Evolutionary conservation across 768 basidiomycete species (phyloP).

Genomic region (Psilocybe cubensis): DNA sequence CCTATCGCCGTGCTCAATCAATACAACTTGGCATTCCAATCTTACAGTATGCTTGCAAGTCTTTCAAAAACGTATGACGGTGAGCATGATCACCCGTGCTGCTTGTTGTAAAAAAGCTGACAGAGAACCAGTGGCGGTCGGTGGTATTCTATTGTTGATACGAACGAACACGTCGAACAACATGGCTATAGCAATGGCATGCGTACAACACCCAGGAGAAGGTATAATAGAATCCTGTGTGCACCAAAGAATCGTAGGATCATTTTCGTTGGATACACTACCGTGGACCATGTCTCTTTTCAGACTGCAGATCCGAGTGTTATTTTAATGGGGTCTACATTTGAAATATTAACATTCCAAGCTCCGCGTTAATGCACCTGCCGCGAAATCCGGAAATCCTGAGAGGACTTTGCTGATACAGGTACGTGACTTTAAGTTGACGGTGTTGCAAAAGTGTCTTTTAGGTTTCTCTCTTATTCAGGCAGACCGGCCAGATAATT

Average conservation of each 20-base stretch:
- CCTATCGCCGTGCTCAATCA: background rate
- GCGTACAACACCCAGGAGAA: slow-evolving; percentile 3
- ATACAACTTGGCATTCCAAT: slow-evolving; percentile 2
- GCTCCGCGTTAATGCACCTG: slow-evolving; percentile 24
- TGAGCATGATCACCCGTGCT: background rate
- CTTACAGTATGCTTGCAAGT: background rate
- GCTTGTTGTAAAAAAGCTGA: background rate
- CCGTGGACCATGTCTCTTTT: slow-evolving; percentile 15
- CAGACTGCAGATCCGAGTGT: slow-evolving; percentile 17
- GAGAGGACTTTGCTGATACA: background rate
- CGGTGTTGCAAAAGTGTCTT: slow-evolving; percentile 3
- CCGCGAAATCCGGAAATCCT: slow-evolving; percentile 18
- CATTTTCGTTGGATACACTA: background rate
- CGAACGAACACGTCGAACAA: background rate
- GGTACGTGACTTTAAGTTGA: slow-evolving; percentile 9
- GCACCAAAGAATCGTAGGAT: background rate
- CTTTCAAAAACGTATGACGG: background rate
- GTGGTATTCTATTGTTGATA: background rate
- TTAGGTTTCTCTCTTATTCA: slow-evolving; percentile 16
- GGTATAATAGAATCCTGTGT: slow-evolving; percentile 11
- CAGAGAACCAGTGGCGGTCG: background rate
- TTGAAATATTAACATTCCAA: slow-evolving; percentile 21
- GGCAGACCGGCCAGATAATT: slow-evolving; percentile 8
- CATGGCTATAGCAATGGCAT: background rate
- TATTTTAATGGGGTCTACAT: slow-evolving; percentile 18